Evolutionary conservation across 257 asterid genomes (phyloP).

Genomic region (Agastache rugosa): DNA sequence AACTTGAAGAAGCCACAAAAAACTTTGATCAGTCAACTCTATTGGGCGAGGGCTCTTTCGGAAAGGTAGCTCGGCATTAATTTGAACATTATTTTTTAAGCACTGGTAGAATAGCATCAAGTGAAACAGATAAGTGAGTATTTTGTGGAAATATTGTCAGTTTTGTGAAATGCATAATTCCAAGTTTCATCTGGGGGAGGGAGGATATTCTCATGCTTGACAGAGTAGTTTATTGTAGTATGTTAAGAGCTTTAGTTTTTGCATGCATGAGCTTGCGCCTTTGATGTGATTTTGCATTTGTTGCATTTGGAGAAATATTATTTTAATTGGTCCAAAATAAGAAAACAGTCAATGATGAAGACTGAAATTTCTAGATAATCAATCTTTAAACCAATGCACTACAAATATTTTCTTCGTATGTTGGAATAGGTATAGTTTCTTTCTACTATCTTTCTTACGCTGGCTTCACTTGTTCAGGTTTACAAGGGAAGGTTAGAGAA

Average conservation of each 20-base stretch:
- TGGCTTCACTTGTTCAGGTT: conserved; percentile 54
- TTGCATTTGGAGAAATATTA: background rate
- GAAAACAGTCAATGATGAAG: background rate
- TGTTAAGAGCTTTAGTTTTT: conserved; percentile 9
- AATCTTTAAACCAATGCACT: background rate
- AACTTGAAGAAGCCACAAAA: conserved; percentile 77
- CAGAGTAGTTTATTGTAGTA: background rate
- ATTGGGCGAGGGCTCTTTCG: conserved; percentile 83
- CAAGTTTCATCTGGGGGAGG: background rate
- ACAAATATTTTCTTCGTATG: background rate
- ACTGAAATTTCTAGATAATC: background rate
- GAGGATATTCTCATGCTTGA: background rate
- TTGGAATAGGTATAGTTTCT: conserved; percentile 3
- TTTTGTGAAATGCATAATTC: background rate
- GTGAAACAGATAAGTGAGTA: background rate
- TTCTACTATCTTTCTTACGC: conserved; percentile 30
- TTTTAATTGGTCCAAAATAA: background rate
- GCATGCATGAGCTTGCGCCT: background rate
- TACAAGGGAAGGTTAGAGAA: conserved; percentile 85
- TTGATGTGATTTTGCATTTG: conserved; percentile 1
- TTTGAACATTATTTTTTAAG: conserved; percentile 2
- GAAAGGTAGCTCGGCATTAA: conserved; percentile 60
- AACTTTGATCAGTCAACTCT: conserved; percentile 67
- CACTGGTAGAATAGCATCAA: background rate
- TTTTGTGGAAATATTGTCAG: background rate